Evolutionary conservation across 169 alveolate species (phyloP).

Genomic region (Plasmodium gonderi): DNA sequence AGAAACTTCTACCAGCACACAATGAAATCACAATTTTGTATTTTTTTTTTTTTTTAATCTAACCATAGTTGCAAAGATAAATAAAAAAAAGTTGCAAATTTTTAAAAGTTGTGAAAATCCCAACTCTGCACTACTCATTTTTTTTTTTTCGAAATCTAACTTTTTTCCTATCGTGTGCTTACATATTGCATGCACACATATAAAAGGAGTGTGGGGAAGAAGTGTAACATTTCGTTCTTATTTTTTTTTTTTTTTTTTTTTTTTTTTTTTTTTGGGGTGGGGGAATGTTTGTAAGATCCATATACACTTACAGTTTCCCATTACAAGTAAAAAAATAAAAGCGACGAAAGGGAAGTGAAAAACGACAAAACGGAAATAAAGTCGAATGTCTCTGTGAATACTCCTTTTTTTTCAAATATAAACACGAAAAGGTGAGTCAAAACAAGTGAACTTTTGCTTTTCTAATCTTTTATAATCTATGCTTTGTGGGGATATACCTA

Average conservation of each 20-base stretch:
- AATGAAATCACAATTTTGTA: not conserved
- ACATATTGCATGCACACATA: not conserved
- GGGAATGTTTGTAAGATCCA: no score
- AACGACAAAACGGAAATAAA: not conserved
- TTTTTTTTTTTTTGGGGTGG: no score
- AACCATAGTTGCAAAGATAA: not conserved
- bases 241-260: no score
- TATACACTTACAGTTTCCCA: no score
- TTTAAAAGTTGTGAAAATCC: not conserved
- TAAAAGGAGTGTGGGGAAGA: no score
- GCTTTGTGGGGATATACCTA: no score
- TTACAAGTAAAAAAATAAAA: not conserved
- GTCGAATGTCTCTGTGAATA: not conserved
- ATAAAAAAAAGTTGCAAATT: not conserved
- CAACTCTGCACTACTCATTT: not conserved
- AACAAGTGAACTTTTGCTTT: not conserved
- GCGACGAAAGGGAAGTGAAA: not conserved
- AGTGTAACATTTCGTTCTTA: no score
- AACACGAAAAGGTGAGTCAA: not conserved
- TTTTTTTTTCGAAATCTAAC: not conserved
- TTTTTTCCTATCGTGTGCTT: not conserved
- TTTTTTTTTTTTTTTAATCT: not conserved
- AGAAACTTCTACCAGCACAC: not conserved
- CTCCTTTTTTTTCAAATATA: not conserved
- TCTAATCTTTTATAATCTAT: no score